These are phyloP conservation scores for Aspergillus glaucus DNA, from an alignment of 2,329 filamentous ascomycete genomes.

Conservation along the genomic window DNA sequence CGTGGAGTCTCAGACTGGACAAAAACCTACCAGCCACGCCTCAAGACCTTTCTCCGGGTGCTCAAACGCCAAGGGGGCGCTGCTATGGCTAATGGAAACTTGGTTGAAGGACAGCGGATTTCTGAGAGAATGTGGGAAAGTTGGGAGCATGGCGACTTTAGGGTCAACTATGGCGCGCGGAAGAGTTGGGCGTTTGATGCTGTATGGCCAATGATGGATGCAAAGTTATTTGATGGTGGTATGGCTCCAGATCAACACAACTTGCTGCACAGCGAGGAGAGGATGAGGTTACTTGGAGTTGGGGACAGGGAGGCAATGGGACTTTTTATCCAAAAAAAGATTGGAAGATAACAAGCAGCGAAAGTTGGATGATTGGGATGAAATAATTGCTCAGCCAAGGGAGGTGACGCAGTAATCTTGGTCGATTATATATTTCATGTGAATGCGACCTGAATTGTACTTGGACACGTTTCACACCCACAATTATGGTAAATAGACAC, in stretches of 20 bases:
- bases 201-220: constrained; percentile 8
- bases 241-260: background rate
- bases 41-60: constrained; percentile 12
- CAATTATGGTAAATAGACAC: too few species aligned
- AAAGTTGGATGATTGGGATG: background rate
- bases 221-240: constrained; percentile 3
- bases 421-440: too few species aligned
- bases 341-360: background rate
- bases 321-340: background rate
- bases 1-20: constrained; percentile 14
- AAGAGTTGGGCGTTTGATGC: constrained; percentile 8
- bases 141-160: constrained; percentile 6
- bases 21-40: constrained; percentile 7
- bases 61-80: constrained; percentile 7
- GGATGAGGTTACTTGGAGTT: background rate
- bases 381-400: too few species aligned
- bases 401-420: too few species aligned
- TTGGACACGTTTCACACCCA: too few species aligned
- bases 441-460: too few species aligned
- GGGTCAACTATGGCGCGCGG: constrained; percentile 5
- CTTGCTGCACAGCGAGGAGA: background rate
- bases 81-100: constrained; percentile 3
- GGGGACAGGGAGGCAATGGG: constrained; percentile 1
- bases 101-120: constrained; percentile 9
- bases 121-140: constrained; percentile 12